phyloP scores from a whole-genome alignment of 345 rosid species.

The Bruguiera gymnorhiza region DNA sequence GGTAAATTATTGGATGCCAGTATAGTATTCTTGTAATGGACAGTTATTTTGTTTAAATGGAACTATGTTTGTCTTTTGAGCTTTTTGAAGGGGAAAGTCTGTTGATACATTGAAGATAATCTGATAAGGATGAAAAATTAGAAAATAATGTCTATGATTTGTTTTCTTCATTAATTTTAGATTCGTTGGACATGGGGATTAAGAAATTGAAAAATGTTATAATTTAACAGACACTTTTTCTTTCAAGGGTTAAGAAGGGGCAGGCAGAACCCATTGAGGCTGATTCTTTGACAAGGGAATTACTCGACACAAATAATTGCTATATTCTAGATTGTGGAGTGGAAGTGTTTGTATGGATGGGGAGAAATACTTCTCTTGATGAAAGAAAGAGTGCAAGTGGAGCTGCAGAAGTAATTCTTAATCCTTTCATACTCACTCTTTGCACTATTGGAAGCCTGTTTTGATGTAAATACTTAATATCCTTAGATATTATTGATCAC shows the following conservation, averaged over 20 bases:
- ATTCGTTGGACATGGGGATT: background rate
- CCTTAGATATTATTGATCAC: constrained; percentile 5
- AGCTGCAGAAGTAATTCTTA: constrained; percentile 66
- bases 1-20: background rate
- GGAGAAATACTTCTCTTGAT: constrained; percentile 74
- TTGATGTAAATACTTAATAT: constrained; percentile 10
- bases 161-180: background rate
- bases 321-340: constrained; percentile 79
- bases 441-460: constrained; percentile 4
- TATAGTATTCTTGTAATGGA: too few species aligned
- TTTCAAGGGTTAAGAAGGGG: constrained; percentile 79
- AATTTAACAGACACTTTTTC: constrained; percentile 33
- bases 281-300: constrained; percentile 68
- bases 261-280: constrained; percentile 62
- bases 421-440: constrained; percentile 13
- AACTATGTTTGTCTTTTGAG: too few species aligned
- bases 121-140: background rate
- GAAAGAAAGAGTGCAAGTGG: constrained; percentile 81
- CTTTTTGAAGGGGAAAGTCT: too few species aligned
- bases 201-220: background rate
- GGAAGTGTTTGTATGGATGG: constrained; percentile 95
- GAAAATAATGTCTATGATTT: background rate
- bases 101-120: too few species aligned
- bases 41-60: too few species aligned
- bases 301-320: constrained; percentile 76